Evolutionary conservation across 2,329 filamentous ascomycete species (phyloP).

Genomic region (Fusarium oxysporum): DNA sequence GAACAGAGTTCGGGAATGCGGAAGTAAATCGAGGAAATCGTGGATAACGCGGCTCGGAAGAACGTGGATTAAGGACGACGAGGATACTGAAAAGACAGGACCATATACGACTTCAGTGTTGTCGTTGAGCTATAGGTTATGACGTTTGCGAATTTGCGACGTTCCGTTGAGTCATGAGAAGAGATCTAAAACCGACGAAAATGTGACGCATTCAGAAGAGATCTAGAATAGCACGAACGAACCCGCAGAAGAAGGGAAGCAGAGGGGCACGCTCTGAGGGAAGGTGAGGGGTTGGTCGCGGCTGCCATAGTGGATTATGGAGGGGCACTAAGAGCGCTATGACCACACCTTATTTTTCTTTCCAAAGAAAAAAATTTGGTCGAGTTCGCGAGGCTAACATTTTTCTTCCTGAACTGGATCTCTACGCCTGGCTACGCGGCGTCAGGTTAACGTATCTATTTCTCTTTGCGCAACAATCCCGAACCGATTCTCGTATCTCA

Average conservation of each 20-base stretch:
- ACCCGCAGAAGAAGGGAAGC: conserved; percentile 11
- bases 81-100: conserved; percentile 7
- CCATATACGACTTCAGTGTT: background rate
- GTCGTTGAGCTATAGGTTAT: background rate
- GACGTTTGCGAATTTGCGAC: conserved; percentile 4
- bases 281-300: conserved; percentile 32
- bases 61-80: background rate
- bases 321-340: conserved; percentile 48
- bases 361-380: conserved; percentile 50
- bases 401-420: conserved; percentile 46
- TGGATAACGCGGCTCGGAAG: conserved; percentile 6
- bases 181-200: conserved; percentile 10
- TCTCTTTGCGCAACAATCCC: conserved; percentile 9
- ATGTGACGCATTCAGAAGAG: conserved; percentile 36
- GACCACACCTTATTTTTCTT: conserved; percentile 49
- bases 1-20: conserved; percentile 25
- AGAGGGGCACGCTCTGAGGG: conserved; percentile 23
- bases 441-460: conserved; percentile 27
- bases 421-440: conserved; percentile 46
- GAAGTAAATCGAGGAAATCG: conserved; percentile 23
- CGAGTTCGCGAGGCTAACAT: conserved; percentile 45
- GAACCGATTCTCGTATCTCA: background rate
- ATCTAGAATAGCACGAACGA: conserved; percentile 22
- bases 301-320: conserved; percentile 41
- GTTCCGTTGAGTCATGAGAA: conserved; percentile 14